Evolutionary conservation across 2,329 filamentous ascomycete genomes (phyloP).

Genomic region (Coniochaeta sp.): DNA sequence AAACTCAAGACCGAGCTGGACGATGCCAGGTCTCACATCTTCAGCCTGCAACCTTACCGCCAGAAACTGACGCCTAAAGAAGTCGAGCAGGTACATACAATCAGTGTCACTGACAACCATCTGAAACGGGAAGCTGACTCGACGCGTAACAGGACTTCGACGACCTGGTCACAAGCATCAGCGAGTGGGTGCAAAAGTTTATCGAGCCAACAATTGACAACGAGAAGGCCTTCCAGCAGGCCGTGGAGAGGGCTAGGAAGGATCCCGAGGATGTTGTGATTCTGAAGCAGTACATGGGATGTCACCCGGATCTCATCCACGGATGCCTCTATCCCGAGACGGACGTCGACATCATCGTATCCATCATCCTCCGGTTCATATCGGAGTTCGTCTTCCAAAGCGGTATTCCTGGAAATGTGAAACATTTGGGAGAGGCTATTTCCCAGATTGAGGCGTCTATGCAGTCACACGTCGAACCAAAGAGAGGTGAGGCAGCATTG

Average conservation of each 20-base stretch:
- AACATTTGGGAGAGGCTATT: slow-evolving; percentile 11
- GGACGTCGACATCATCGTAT: slow-evolving; percentile 28
- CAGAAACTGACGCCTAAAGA: slow-evolving; percentile 1
- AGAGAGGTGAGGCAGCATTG: slow-evolving; percentile 22
- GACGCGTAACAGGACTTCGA: background rate
- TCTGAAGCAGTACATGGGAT: slow-evolving; percentile 13
- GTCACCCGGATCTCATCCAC: slow-evolving; percentile 23
- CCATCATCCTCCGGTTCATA: slow-evolving; percentile 27
- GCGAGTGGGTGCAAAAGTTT: background rate
- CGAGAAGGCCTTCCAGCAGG: background rate
- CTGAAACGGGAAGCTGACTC: background rate
- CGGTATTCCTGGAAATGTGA: slow-evolving; percentile 7
- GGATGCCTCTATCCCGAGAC: slow-evolving; percentile 26
- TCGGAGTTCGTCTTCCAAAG: slow-evolving; percentile 28
- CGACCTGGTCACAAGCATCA: background rate
- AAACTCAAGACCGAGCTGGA: background rate
- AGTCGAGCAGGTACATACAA: background rate
- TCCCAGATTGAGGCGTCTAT: slow-evolving; percentile 26
- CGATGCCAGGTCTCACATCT: background rate
- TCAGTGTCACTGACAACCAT: background rate
- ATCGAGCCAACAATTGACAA: background rate
- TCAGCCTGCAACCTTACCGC: background rate
- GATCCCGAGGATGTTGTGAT: slow-evolving; percentile 16
- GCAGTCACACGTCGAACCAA: slow-evolving; percentile 26
- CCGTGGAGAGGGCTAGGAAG: slow-evolving; percentile 16